A percentile compares a stretch with the other conserved stretches of the same genome.
phyloP scores from a whole-genome alignment of 2,329 filamentous ascomycete genomes.

The Aspergillus eucalypticola region DNA sequence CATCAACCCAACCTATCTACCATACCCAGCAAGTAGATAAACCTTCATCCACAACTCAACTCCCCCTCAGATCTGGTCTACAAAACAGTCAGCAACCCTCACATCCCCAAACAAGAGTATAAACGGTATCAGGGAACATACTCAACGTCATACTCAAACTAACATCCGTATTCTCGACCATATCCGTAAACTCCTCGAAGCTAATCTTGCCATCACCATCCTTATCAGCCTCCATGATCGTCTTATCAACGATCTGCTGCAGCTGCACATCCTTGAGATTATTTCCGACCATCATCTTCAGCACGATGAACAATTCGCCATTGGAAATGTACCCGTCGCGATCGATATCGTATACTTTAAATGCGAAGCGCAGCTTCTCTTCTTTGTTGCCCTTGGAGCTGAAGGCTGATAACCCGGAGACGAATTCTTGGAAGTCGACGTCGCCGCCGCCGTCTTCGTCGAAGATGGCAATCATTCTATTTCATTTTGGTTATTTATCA shows the following conservation, averaged over 20 bases:
- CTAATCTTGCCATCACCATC: slow-evolving; percentile 97
- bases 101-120: too few species aligned
- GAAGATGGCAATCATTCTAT: slow-evolving; percentile 97
- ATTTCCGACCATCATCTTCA: slow-evolving; percentile 99
- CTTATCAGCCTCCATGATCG: slow-evolving; percentile 98
- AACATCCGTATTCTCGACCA: slow-evolving; percentile 91
- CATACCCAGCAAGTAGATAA: neutral
- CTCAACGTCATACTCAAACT: slow-evolving; percentile 69
- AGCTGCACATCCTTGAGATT: slow-evolving; percentile 98
- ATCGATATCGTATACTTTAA: slow-evolving; percentile 99
- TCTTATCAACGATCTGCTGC: slow-evolving; percentile 99
- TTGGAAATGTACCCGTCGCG: slow-evolving; percentile 98
- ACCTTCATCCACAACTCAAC: neutral
- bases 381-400: slow-evolving; percentile 98
- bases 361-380: slow-evolving; percentile 95
- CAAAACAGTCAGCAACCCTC: neutral
- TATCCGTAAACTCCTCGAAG: slow-evolving; percentile 98
- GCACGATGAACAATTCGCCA: slow-evolving; percentile 96
- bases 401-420: slow-evolving; percentile 91
- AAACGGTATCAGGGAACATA: slow-evolving; percentile 35
- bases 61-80: slow-evolving; percentile 2
- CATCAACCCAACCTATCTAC: neutral
- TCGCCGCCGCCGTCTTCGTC: slow-evolving; percentile 97
- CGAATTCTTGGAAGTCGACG: slow-evolving; percentile 98
- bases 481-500: neutral